Conservation (phyloP, 768 basidiomycete genomes). For the Kwoniella sp. region DNA sequence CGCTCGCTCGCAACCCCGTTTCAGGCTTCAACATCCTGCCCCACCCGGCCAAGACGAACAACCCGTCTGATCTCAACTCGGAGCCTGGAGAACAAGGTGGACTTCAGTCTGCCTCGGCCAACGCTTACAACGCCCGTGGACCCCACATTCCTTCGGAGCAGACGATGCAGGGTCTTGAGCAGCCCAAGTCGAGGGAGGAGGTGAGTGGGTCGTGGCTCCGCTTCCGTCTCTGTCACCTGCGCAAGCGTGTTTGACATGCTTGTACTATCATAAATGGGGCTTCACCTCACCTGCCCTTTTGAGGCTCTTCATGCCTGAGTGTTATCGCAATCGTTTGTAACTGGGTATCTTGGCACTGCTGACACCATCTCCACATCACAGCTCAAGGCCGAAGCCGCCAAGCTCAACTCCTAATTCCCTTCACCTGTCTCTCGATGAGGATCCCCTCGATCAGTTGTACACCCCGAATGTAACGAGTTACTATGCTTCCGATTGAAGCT, state of each 20-base stretch:
- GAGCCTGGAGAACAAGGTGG: slow-evolving; percentile 50
- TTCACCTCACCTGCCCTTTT: too few species aligned
- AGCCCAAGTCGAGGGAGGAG: slow-evolving; percentile 56
- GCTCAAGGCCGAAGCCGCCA: slow-evolving; percentile 48
- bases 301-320: not conserved
- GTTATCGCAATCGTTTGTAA: too few species aligned
- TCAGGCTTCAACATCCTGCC: slow-evolving; percentile 55
- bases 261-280: too few species aligned
- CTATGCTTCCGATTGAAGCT: too few species aligned
- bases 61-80: slow-evolving; percentile 51
- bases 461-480: too few species aligned
- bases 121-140: slow-evolving; percentile 51
- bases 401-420: slow-evolving; percentile 45
- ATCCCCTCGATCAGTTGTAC: too few species aligned
- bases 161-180: slow-evolving; percentile 48
- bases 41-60: slow-evolving; percentile 56
- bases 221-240: not conserved
- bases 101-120: slow-evolving; percentile 45
- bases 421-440: not conserved
- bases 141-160: slow-evolving; percentile 45
- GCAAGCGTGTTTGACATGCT: too few species aligned
- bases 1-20: slow-evolving; percentile 3
- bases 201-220: slow-evolving; percentile 47
- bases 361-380: slow-evolving; percentile 8
- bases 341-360: slow-evolving; percentile 17